These are phyloP conservation scores for Emergomyces pasteurianus DNA, from an alignment of 2,329 filamentous ascomycete genomes.

Conservation along the genomic window DNA sequence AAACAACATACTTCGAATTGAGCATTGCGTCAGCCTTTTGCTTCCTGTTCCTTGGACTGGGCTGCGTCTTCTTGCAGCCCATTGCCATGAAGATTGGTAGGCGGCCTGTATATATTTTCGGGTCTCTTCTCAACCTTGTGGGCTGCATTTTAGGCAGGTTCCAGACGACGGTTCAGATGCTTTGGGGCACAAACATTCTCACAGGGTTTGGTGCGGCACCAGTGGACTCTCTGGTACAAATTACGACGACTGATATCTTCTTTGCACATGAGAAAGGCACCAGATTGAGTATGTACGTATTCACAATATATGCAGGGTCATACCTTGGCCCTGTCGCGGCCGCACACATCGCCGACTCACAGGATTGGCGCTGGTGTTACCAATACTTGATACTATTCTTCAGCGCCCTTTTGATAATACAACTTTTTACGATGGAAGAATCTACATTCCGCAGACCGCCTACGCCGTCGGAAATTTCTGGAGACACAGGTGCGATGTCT, in stretches of 20 bases:
- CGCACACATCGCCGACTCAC: slow-evolving; percentile 23
- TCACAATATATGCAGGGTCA: slow-evolving; percentile 35
- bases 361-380: slow-evolving; percentile 42
- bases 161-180: slow-evolving; percentile 5
- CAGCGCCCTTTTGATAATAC: slow-evolving; percentile 32
- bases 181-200: slow-evolving; percentile 6
- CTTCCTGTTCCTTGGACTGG: slow-evolving; percentile 9
- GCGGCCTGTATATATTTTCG: slow-evolving; percentile 9
- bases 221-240: slow-evolving; percentile 38
- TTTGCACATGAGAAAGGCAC: slow-evolving; percentile 36
- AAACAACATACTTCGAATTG: slow-evolving; percentile 5
- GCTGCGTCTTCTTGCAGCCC: slow-evolving; percentile 7
- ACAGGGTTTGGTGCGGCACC: slow-evolving; percentile 32
- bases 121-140: slow-evolving; percentile 5
- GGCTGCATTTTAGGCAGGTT: slow-evolving; percentile 9
- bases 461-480: slow-evolving; percentile 1
- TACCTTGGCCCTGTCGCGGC: slow-evolving; percentile 27
- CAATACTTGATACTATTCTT: slow-evolving; percentile 37
- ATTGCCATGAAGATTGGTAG: slow-evolving; percentile 12
- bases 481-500: neutral
- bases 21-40: slow-evolving; percentile 8
- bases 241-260: slow-evolving; percentile 35
- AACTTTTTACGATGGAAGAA: slow-evolving; percentile 50
- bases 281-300: slow-evolving; percentile 33
- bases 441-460: slow-evolving; percentile 39